Conservation (phyloP, 768 basidiomycete species). For the Termitomyces sp. region DNA sequence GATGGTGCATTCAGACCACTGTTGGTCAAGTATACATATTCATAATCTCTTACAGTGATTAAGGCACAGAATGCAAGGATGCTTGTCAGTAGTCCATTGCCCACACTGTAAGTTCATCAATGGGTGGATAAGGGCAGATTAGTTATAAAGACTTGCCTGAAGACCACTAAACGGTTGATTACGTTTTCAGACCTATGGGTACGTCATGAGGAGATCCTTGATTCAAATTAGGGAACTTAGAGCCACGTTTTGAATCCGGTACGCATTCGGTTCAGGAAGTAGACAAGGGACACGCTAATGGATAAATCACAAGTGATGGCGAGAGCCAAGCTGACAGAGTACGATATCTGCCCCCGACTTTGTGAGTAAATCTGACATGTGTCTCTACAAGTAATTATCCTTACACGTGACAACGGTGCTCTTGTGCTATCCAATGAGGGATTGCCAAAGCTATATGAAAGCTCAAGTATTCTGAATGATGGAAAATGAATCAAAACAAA, state of each 20-base stretch:
- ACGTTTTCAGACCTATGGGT: background rate
- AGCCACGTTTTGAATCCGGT: background rate
- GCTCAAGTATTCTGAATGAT: background rate
- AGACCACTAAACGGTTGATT: background rate
- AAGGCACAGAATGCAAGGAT: background rate
- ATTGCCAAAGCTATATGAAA: background rate
- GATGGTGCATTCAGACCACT: too few relatives aligned
- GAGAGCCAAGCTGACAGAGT: too few relatives aligned
- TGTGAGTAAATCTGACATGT: too few relatives aligned
- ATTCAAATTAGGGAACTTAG: background rate
- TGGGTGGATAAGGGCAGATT: rapidly evolving
- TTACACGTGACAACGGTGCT: too few relatives aligned
- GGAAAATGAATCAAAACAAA: background rate
- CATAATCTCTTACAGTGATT: too few relatives aligned
- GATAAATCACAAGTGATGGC: background rate
- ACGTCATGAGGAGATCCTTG: background rate
- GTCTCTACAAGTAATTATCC: too few relatives aligned
- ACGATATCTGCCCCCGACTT: too few relatives aligned
- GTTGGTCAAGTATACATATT: too few relatives aligned
- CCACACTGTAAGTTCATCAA: background rate
- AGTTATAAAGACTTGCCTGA: background rate
- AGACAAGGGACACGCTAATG: background rate
- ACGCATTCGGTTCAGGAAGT: background rate
- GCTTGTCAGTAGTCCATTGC: background rate
- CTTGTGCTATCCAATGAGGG: background rate